phyloP scores from a whole-genome alignment of 2,329 filamentous ascomycete species.

The Chaetomiaceae sp. region DNA sequence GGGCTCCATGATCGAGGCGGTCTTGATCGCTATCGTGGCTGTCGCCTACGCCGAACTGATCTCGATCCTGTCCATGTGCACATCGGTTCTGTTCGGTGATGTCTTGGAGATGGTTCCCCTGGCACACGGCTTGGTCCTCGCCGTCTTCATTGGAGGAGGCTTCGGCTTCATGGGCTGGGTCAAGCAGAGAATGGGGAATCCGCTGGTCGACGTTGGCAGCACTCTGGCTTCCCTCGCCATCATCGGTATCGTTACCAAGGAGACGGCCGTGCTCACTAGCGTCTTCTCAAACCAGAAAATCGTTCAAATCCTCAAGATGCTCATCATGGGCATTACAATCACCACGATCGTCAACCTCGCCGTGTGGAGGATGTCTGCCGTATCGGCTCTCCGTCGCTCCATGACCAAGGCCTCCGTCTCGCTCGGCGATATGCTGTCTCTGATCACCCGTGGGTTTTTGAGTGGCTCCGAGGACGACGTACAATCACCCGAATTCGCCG shows the following conservation, averaged over 20 bases:
- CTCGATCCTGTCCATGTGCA: constrained; percentile 80
- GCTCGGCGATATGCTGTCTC: constrained; percentile 73
- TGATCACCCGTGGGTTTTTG: constrained; percentile 78
- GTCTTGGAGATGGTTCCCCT: constrained; percentile 60
- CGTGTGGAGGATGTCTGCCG: constrained; percentile 73
- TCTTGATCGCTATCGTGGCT: constrained; percentile 69
- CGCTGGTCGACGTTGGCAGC: constrained; percentile 77
- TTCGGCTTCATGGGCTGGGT: constrained; percentile 85
- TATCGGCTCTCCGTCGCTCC: constrained; percentile 65
- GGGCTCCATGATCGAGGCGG: constrained; percentile 86
- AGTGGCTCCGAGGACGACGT: constrained; percentile 77
- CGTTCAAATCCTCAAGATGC: constrained; percentile 74
- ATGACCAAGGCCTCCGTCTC: constrained; percentile 70
- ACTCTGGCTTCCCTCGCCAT: constrained; percentile 83
- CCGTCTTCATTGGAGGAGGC: constrained; percentile 80
- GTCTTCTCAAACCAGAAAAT: constrained; percentile 80
- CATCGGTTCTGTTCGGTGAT: constrained; percentile 72
- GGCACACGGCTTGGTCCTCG: constrained; percentile 72
- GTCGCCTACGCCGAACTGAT: constrained; percentile 74
- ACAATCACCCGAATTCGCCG: constrained; percentile 58
- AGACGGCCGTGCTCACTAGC: constrained; percentile 78
- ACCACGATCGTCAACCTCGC: constrained; percentile 71
- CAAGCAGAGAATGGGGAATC: constrained; percentile 73
- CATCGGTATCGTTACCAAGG: constrained; percentile 86
- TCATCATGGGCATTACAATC: constrained; percentile 69